Base-by-base conservation (phyloP, 352 stramenopile species). In the Phytophthora rubi region DNA sequence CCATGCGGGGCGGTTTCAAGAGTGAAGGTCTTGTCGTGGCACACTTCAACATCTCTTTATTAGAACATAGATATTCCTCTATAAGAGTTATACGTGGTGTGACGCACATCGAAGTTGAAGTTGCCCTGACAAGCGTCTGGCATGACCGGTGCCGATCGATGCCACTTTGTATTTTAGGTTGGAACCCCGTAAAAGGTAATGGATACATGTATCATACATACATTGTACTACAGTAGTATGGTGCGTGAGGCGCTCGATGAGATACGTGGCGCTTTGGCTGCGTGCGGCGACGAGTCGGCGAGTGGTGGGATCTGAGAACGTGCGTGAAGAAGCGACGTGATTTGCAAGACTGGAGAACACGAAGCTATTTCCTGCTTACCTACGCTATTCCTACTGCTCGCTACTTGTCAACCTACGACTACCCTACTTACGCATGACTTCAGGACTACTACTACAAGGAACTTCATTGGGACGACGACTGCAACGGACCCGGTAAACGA, bases 331-430 rank as follows among this genome's bases (percentile, higher is more conserved):
- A 33, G 23, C 37, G 49, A 44, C 13, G 32, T 44, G 61, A 73
- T 74, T 71, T 71, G 54, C 49, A 52, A 47, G 21, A 21, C 45
- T 45, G 47, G 35, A 42, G 39, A 39, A 23, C 48, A 66, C 18
- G 33, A 56, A 48, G 18, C 13, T 59, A 68, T 62, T 52, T 65
- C 28, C 52, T 69, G 48, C 52, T 70, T 55, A 48, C 54, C 39
- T 59, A 48, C 37, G 26, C 59, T 72, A 60, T 68, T 65, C 63
- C 69, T 72, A 68, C 39, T 68, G 33, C 67, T 73, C 60, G 61
- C 70, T 75, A 60, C 28, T 70, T 76, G 59, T 54, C 53, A 70
- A 73, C 60, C 63, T 71, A 64, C 59, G 48, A 37, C 63, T 75
- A 72, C 63, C 62, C 63, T 73, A 76, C 58, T 64, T 65, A 72